These are phyloP conservation scores for Xylaria arbuscula DNA, from an alignment of 2,329 filamentous ascomycete species.

Conservation along the genomic window DNA sequence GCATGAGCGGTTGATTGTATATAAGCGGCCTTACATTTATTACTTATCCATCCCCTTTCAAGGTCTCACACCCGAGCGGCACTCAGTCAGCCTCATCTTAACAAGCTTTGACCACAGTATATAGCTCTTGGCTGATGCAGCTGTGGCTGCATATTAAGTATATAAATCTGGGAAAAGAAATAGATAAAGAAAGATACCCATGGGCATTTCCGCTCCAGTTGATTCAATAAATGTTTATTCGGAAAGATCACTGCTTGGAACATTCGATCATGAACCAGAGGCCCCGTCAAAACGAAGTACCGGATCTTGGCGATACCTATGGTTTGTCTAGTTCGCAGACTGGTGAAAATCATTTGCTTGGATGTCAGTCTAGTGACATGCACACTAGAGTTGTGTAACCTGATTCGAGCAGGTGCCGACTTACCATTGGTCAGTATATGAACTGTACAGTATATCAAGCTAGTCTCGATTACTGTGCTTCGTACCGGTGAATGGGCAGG, in stretches of 20 bases:
- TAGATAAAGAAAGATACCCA: slow-evolving; percentile 36
- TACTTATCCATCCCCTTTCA: no score
- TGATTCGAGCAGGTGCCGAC: background rate
- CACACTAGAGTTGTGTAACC: background rate
- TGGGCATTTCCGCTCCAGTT: background rate
- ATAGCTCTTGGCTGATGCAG: background rate
- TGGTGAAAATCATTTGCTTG: background rate
- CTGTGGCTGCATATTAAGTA: background rate
- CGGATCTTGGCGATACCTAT: background rate
- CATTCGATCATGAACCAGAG: background rate
- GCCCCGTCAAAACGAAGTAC: background rate
- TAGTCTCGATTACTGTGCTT: background rate
- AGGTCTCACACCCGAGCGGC: background rate
- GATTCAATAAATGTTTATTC: background rate
- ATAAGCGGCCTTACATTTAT: background rate
- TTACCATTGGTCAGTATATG: background rate
- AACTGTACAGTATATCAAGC: background rate
- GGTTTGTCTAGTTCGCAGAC: background rate
- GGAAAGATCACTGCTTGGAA: background rate
- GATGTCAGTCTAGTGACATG: background rate
- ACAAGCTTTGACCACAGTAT: background rate
- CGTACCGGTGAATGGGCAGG: background rate
- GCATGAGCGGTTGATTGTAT: background rate
- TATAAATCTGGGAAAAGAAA: slow-evolving; percentile 11
- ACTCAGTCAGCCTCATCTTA: slow-evolving; percentile 6